These are phyloP conservation scores for Saccharomycopsis fibuligera DNA, from an alignment of 805 yeast species.

Conservation along the genomic window DNA sequence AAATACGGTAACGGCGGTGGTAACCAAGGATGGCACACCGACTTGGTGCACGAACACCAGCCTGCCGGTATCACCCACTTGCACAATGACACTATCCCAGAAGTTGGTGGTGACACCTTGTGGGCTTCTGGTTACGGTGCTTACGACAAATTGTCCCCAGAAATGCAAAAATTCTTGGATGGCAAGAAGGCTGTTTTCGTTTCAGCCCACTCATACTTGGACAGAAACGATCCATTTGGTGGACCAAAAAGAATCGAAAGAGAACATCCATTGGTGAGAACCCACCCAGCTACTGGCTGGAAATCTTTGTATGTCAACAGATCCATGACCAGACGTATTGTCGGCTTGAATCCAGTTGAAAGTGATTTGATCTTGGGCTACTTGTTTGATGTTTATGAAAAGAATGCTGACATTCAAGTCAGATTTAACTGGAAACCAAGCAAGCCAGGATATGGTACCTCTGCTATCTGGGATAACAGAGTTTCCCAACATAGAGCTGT, in stretches of 20 bases:
- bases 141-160: conserved; percentile 46
- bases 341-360: conserved; percentile 47
- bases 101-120: conserved; percentile 47
- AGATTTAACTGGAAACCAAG: conserved; percentile 46
- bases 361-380: conserved; percentile 41
- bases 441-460: conserved; percentile 38
- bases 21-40: conserved; percentile 42
- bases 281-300: conserved; percentile 62
- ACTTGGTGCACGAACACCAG: conserved; percentile 48
- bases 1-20: conserved; percentile 24
- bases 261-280: conserved; percentile 55
- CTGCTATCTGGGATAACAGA: conserved; percentile 59
- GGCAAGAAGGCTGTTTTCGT: conserved; percentile 37
- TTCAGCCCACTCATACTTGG: conserved; percentile 38
- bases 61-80: conserved; percentile 53
- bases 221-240: conserved; percentile 39
- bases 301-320: conserved; percentile 51
- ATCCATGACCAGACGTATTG: conserved; percentile 43
- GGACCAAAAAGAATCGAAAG: conserved; percentile 46
- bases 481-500: conserved; percentile 47
- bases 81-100: conserved; percentile 45
- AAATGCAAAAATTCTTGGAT: conserved; percentile 39
- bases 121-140: conserved; percentile 50
- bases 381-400: conserved; percentile 40
- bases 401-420: conserved; percentile 48